Evolutionary conservation across 306 rosid genomes (phyloP).

Genomic region (Luffa aegyptiaca): DNA sequence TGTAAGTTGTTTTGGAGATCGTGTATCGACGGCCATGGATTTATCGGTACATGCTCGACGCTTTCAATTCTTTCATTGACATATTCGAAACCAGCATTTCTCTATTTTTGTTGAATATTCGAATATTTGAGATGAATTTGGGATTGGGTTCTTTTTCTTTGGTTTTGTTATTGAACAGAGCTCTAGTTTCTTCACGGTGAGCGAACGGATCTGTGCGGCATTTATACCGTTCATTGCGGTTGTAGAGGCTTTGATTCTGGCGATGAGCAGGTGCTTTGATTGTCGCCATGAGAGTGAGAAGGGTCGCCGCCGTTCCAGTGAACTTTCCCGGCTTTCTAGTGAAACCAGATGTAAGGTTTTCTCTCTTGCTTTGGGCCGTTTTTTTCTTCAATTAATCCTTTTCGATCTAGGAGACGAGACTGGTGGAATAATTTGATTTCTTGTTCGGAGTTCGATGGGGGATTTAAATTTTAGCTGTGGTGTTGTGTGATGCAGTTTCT

Average conservation of each 20-base stretch:
- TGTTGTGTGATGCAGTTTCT: slow-evolving; percentile 36
- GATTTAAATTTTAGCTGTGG: not conserved
- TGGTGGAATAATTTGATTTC: not conserved
- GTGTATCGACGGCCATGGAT: not conserved
- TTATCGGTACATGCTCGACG: not conserved
- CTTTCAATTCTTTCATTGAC: not conserved
- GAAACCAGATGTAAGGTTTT: slow-evolving; percentile 49
- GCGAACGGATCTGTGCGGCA: slow-evolving; percentile 38
- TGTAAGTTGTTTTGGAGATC: not conserved
- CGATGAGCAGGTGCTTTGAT: slow-evolving; percentile 39
- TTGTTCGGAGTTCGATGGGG: not conserved
- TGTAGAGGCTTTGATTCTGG: slow-evolving; percentile 29
- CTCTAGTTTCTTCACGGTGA: slow-evolving; percentile 26
- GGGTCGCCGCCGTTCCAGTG: not conserved
- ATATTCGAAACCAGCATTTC: not conserved
- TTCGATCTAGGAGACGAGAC: not conserved
- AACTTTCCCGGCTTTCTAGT: slow-evolving; percentile 29
- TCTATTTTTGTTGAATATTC: not conserved
- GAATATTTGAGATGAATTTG: not conserved
- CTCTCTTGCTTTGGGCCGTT: not conserved
- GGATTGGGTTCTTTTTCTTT: not conserved
- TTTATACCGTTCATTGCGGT: slow-evolving; percentile 35
- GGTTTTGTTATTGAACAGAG: slow-evolving; percentile 20
- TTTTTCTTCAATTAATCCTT: not conserved
- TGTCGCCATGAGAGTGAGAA: slow-evolving; percentile 12